Base-by-base conservation (phyloP, 2,329 filamentous ascomycete genomes). In the Botrytis fabae region DNA sequence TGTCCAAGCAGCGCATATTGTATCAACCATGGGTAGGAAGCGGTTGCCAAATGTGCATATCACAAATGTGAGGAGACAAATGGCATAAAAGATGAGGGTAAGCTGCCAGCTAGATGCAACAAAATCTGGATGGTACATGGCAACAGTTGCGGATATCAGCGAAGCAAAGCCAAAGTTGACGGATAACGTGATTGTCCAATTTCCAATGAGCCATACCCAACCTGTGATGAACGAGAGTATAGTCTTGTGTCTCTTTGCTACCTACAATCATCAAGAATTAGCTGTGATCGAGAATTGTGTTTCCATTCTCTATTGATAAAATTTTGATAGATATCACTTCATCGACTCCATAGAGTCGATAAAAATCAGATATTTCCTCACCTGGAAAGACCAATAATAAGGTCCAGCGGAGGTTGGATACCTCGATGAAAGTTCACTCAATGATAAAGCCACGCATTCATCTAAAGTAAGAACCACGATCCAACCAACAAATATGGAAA, bases 161-260 rank as follows among this genome's bases (percentile, higher is more conserved):
- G 85, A 86, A 1, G 87, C 86, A 73, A 88, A 87, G 79, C 91
- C 92, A 78, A 94, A 94, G 84, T 93, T 93, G 80, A 94, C 92
- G n/a, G 91, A 88, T n/a, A 94, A 85, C 0, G 92, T 94, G 77
- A 95, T 95, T 76, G 91, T 93, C 81, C 94, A 91, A 83, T 94
- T 94, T 73, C 93, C 93, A 69, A 93, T 89, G 28, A 93, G 87
- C 80, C 92, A 94, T 35, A 91, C 85, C 92, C 92, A 94, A 74
- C 92, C 92, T 76, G 90, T 92, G 74, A 92, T 88, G 88, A 90
- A 94, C 46, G 90, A 90, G 25, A 90, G 85, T 25, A 92, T 83
- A 60, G 86, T 87, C 70, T 91, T 89, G 83, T 88, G 91, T 25
- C 81, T 82, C 40, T 86, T 81, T 28, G 91, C 86, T 22, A 94